These are phyloP conservation scores for Penicillium sp. DNA, from an alignment of 2,329 filamentous ascomycete genomes.

Conservation along the genomic window DNA sequence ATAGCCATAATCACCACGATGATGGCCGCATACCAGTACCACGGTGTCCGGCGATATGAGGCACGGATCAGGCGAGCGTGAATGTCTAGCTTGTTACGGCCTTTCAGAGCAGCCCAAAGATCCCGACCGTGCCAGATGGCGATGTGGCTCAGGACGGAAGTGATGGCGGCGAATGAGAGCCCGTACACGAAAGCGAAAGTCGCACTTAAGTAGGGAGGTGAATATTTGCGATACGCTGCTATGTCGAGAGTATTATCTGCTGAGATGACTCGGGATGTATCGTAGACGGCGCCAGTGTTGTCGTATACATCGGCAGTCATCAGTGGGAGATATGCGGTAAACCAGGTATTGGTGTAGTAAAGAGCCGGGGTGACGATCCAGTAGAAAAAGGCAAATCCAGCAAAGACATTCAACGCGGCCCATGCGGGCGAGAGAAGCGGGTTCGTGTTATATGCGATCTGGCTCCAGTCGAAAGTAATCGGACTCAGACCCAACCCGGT, in stretches of 20 bases:
- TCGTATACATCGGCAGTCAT: conserved; percentile 30
- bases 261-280: conserved; percentile 58
- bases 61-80: conserved; percentile 41
- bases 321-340: conserved; percentile 28
- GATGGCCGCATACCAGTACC: conserved; percentile 45
- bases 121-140: conserved; percentile 30
- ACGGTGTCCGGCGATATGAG: conserved; percentile 39
- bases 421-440: conserved; percentile 38
- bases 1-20: conserved; percentile 32
- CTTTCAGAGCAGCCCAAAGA: conserved; percentile 28
- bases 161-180: conserved; percentile 62
- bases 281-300: conserved; percentile 54
- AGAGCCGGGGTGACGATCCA: conserved; percentile 35
- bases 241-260: conserved; percentile 55
- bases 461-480: conserved; percentile 36
- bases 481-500: conserved; percentile 31
- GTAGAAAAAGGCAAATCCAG: conserved; percentile 37
- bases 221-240: conserved; percentile 61
- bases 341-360: conserved; percentile 33
- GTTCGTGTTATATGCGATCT: conserved; percentile 34
- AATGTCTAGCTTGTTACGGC: conserved; percentile 42
- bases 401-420: conserved; percentile 40
- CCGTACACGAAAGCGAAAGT: conserved; percentile 57
- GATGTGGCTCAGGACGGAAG: conserved; percentile 45
- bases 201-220: conserved; percentile 60